A percentile compares a stretch with the other conserved stretches of the same genome.
Evolutionary conservation across 2,329 filamentous ascomycete species (phyloP).

Genomic region (Nothophaeocryptopus gaeumannii): DNA sequence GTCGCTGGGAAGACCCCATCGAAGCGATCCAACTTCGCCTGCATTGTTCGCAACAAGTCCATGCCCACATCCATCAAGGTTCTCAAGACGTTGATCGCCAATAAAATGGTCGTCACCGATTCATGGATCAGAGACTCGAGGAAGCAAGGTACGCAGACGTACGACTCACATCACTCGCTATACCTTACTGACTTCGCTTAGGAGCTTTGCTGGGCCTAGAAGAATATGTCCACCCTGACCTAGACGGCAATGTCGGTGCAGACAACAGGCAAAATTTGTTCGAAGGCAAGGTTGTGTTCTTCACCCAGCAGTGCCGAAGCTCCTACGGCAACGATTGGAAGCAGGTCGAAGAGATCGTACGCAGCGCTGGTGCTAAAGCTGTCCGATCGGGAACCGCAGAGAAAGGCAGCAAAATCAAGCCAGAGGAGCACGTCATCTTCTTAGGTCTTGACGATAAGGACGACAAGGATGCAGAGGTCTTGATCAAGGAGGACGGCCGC

Average conservation of each 20-base stretch:
- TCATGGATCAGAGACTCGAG: constrained; percentile 45
- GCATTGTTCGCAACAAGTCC: constrained; percentile 39
- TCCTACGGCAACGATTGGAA: constrained; percentile 38
- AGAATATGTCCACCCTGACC: constrained; percentile 9
- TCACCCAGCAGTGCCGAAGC: constrained; percentile 40
- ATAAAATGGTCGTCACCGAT: constrained; percentile 47
- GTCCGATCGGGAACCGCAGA: constrained; percentile 25
- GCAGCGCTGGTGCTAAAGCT: constrained; percentile 38
- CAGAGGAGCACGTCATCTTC: constrained; percentile 33
- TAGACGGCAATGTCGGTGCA: constrained; percentile 29
- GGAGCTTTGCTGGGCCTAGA: constrained; percentile 4
- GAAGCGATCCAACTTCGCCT: constrained; percentile 31
- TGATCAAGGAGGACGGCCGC: constrained; percentile 37
- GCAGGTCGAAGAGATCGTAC: constrained; percentile 40
- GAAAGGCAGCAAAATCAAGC: constrained; percentile 24
- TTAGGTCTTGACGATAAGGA: constrained; percentile 36
- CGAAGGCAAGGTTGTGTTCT: constrained; percentile 48
- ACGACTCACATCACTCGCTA: constrained; percentile 6
- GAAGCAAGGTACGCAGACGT: constrained; percentile 28
- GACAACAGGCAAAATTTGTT: constrained; percentile 46
- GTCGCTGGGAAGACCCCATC: constrained; percentile 34
- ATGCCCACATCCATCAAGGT: constrained; percentile 47
- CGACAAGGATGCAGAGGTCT: constrained; percentile 36
- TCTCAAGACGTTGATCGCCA: constrained; percentile 42
- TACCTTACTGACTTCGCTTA: neutral